Conservation (phyloP, 2,329 filamentous ascomycete genomes). For the Phyllosticta capitalensis region DNA sequence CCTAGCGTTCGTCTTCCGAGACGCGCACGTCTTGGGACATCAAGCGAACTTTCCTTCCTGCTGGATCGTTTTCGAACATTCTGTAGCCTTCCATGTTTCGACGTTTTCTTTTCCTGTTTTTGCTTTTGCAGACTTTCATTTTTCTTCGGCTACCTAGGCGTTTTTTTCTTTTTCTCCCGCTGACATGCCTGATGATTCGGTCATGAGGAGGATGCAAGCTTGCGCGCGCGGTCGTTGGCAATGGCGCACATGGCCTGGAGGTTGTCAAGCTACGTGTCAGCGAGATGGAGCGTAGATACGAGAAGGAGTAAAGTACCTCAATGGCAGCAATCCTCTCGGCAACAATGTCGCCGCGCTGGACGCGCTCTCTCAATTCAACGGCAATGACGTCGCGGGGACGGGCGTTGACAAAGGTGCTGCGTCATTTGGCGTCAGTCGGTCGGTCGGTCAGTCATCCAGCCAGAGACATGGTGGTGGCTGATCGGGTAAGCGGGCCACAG, state of each 20-base stretch:
- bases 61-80: too few relatives aligned
- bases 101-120: too few relatives aligned
- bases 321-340: conserved; percentile 66
- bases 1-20: too few relatives aligned
- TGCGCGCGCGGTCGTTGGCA: conserved; percentile 66
- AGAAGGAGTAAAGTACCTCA: conserved; percentile 43
- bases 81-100: too few relatives aligned
- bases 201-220: too few relatives aligned
- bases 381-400: conserved; percentile 64
- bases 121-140: too few relatives aligned
- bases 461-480: not conserved
- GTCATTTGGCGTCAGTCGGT: not conserved
- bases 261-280: conserved; percentile 13
- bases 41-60: too few relatives aligned
- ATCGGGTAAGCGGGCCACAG: too few relatives aligned
- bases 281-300: too few relatives aligned
- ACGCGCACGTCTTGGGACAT: too few relatives aligned
- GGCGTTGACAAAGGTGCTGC: conserved; percentile 76
- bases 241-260: conserved; percentile 89
- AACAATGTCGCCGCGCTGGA: conserved; percentile 55
- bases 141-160: not conserved
- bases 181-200: too few relatives aligned
- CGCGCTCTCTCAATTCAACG: conserved; percentile 69
- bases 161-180: not conserved
- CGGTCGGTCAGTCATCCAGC: not conserved